These are phyloP conservation scores for Schwanniomyces etchellsii DNA, from an alignment of 1,139 yeast species.

Conservation along the genomic window DNA sequence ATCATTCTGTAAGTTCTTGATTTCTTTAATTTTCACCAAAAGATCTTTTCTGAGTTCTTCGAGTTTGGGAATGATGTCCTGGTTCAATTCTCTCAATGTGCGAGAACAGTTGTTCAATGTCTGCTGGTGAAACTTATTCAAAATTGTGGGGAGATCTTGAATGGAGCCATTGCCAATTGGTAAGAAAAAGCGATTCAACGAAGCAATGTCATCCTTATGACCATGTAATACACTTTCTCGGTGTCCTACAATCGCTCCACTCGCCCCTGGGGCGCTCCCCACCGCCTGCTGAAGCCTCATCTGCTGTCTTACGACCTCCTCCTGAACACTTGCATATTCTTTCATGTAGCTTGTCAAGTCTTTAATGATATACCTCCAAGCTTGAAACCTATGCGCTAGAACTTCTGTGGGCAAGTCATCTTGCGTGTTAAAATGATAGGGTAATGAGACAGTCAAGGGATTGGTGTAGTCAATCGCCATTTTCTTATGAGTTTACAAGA, in stretches of 20 bases:
- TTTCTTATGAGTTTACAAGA: no score
- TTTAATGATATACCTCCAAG: conserved; percentile 80
- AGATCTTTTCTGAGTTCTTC: conserved; percentile 83
- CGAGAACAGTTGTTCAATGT: conserved; percentile 63
- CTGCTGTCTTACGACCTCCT: conserved; percentile 81
- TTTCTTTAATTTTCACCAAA: conserved; percentile 80
- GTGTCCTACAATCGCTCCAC: conserved; percentile 5
- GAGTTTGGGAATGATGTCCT: conserved; percentile 70
- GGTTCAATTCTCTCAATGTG: conserved; percentile 65
- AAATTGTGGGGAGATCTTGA: conserved; percentile 72
- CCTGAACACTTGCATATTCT: conserved; percentile 81
- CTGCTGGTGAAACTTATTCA: conserved; percentile 69
- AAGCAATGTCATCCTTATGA: conserved; percentile 25
- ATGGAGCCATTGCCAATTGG: conserved; percentile 79
- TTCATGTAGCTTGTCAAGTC: conserved; percentile 69
- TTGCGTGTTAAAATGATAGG: conserved; percentile 26
- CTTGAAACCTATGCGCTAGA: conserved; percentile 73
- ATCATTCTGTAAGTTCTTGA: conserved; percentile 73
- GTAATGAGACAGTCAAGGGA: conserved; percentile 35
- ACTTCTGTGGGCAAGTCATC: conserved; percentile 73
- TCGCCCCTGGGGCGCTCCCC: conserved; percentile 23
- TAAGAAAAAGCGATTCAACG: conserved; percentile 49
- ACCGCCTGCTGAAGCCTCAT: conserved; percentile 77
- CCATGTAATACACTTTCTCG: conserved; percentile 7
- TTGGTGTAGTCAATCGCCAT: conserved; percentile 20